Base-by-base conservation (phyloP, 2,329 filamentous ascomycete genomes). In the Didymella lethalis region DNA sequence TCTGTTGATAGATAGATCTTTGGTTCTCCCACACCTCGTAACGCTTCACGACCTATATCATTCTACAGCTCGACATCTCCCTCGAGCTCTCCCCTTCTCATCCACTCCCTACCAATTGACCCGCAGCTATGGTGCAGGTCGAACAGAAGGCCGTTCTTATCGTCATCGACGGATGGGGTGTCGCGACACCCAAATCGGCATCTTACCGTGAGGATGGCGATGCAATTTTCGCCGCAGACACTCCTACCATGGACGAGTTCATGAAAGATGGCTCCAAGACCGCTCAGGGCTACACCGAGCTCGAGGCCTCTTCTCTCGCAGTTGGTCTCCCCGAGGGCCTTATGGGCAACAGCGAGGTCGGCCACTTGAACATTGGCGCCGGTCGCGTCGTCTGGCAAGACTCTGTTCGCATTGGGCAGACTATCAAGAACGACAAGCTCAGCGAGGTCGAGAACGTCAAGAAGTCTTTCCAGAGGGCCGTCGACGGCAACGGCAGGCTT, bases 261-360 rank as follows among this genome's bases (percentile, higher is more conserved):
- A 82, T 82, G 56, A 83, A 83, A 53, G 73, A 83, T 55, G 83
- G 83, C 70, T 91, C 89, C 75, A 88, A 90, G 79, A 90, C 89
- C 65, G 83, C 89, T 31, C 89, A 94, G 72, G 93, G 93, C 62
- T 99, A 90, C 82, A 92, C 91, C 65, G 89, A 96, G 82, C 89
- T 99, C 63, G 95, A 99, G 71, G 95, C 95, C 58, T 98, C 95
- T 2, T 98, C 95, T 43, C 86, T 97, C 61, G 95, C 95, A 45
- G 95, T 99, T 66, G 95, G 95, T 67, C 87, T 99, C 52, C 95
- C 95, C 20, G 93, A 99, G 77, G 95, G 95, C 59, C 84, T 99
- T 67, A 99, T 99, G 95, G 95, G 95, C 67, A 99, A 99, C 85
- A 96, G 92, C 70, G 95, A 99, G 81, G 95, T 99, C 78, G 95